Base-by-base conservation (phyloP, 257 asterid species). In the Orobanche coerulescens region DNA sequence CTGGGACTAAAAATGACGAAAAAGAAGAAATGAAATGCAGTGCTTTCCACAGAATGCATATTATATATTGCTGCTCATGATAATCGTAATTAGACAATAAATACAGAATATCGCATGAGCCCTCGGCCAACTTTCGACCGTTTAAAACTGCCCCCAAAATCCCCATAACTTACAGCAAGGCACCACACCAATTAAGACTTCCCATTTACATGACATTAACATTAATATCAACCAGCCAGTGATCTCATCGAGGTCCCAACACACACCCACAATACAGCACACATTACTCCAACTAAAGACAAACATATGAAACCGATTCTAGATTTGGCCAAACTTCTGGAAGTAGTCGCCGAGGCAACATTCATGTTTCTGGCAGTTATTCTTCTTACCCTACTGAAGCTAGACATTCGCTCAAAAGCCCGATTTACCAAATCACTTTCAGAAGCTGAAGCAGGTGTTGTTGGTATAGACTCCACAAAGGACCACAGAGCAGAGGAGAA, bases 381-480 rank as follows among this genome's bases (percentile, higher is more conserved):
- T 68, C 81, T 37, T 73, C 83, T 83, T 70, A 86, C 51, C 76
- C 92, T 84, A 76, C 94, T 52, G 69, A 93, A 89, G 88, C 97
- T 93, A 80, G 98, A 83, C 87, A 93, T 78, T 31, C 95, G 82
- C 61, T 74, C 96, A 23, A 93, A 77, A 33, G 97, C 89, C 75
- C 78, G 80, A 62, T 80, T 89, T 47, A 89, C 96, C 70, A 84
- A 66, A 67, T 90, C 90, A 64, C 44, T 82, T 70, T 93, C 98
- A 54, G 98, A 78, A 75, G 98, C 98, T 43, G 95, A 86, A 70
- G 98, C 98, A 67, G 95, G 97, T 73, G 84, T 78, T 3, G 98
- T 80, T 13, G 98, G 98, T 86, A 93, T 93, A 61, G 97, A 84
- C 79, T 89, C 98, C 87, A 93, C 95, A 74, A 86, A 93, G 15